Conservation (phyloP, 2,329 filamentous ascomycete species). For the Phoma sp. region DNA sequence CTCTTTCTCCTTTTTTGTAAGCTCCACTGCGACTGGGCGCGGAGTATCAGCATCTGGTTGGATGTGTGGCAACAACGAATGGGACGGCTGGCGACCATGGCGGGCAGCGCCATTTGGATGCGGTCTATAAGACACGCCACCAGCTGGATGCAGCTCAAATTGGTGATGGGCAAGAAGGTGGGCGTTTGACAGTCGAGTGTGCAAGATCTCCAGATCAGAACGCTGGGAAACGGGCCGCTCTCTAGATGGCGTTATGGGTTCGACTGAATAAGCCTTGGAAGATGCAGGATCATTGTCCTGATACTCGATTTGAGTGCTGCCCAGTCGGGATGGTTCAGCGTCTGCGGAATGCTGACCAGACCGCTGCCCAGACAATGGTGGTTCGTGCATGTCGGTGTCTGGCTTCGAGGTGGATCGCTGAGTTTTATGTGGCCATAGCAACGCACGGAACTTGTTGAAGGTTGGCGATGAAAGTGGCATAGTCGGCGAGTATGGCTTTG, state of each 20-base stretch:
- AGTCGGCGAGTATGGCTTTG: neutral
- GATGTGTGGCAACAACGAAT: constrained; percentile 11
- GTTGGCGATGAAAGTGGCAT: constrained; percentile 10
- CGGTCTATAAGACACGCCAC: constrained; percentile 14
- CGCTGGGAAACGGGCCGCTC: neutral
- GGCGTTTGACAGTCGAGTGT: constrained; percentile 15
- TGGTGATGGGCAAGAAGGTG: constrained; percentile 17
- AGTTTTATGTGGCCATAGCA: constrained; percentile 8
- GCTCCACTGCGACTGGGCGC: neutral
- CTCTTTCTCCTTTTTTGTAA: constrained; percentile 16
- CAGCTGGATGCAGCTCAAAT: constrained; percentile 14
- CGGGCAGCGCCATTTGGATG: neutral
- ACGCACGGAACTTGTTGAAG: constrained; percentile 8
- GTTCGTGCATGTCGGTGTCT: neutral
- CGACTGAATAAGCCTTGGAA: neutral
- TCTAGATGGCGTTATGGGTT: neutral
- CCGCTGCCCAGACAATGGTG: neutral
- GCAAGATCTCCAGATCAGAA: constrained; percentile 11
- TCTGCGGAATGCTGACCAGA: neutral
- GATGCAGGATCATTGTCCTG: neutral
- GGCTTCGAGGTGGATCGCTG: neutral
- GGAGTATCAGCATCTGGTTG: neutral
- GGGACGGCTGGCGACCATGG: constrained; percentile 13
- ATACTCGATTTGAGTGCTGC: neutral
- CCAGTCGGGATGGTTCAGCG: neutral